Evolutionary conservation across 306 rosid species (phyloP).

Genomic region (Quercus robur): DNA sequence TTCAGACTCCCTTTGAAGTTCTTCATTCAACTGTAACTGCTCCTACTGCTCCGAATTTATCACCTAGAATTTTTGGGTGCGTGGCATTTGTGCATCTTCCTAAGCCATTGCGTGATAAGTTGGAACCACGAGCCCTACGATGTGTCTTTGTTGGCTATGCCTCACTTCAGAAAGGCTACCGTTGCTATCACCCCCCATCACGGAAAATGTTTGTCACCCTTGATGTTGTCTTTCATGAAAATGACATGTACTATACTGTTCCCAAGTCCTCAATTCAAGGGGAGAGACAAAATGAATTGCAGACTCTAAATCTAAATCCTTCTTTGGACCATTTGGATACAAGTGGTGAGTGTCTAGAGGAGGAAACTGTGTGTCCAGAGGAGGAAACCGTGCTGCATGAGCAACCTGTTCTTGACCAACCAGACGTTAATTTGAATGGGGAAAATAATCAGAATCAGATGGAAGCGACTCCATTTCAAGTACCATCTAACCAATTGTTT

Average conservation of each 20-base stretch:
- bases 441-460: not conserved
- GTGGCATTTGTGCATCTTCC: not conserved
- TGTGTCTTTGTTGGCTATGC: conserved; percentile 4
- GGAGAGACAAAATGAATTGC: too few relatives aligned
- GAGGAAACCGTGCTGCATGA: too few relatives aligned
- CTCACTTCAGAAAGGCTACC: not conserved
- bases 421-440: too few relatives aligned
- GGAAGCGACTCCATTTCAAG: not conserved
- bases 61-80: not conserved
- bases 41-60: not conserved
- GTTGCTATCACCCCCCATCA: not conserved
- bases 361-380: too few relatives aligned
- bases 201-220: not conserved
- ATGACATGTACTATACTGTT: too few relatives aligned
- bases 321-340: too few relatives aligned
- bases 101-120: not conserved
- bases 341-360: too few relatives aligned
- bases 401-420: too few relatives aligned
- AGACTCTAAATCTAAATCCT: too few relatives aligned
- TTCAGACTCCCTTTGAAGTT: not conserved
- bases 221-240: not conserved
- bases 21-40: not conserved
- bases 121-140: not conserved
- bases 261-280: too few relatives aligned
- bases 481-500: not conserved